phyloP scores from a whole-genome alignment of 805 yeast species.

The Ogataea populi-albae region DNA sequence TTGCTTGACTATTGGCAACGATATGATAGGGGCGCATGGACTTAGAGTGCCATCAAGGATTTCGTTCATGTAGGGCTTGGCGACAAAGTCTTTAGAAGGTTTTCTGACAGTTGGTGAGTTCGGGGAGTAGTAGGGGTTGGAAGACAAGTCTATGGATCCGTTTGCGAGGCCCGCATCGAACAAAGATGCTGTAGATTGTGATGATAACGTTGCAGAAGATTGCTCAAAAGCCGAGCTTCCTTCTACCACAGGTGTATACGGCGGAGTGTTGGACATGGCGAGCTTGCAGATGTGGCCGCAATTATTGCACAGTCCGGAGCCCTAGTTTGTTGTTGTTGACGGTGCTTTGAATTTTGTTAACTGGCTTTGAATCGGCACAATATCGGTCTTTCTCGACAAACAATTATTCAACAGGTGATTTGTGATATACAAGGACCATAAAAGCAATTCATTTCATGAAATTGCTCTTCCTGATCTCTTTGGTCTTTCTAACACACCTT shows the following conservation, averaged over 20 bases:
- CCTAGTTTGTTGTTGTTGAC: too few species aligned
- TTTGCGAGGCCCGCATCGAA: slow-evolving; percentile 2
- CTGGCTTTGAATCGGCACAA: too few species aligned
- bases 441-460: too few species aligned
- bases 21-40: slow-evolving; percentile 2
- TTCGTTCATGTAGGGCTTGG: slow-evolving; percentile 2
- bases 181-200: slow-evolving; percentile 2
- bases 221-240: slow-evolving; percentile 7
- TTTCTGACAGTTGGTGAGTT: slow-evolving; percentile 7
- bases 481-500: too few species aligned
- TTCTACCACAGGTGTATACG: slow-evolving; percentile 14
- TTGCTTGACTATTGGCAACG: background rate
- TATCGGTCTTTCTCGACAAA: too few species aligned
- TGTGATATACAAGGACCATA: too few species aligned
- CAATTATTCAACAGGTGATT: too few species aligned
- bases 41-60: background rate
- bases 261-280: slow-evolving; percentile 16
- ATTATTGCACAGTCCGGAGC: too few species aligned
- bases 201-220: slow-evolving; percentile 8
- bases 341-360: too few species aligned
- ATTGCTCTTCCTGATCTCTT: too few species aligned
- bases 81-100: slow-evolving; percentile 3
- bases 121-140: slow-evolving; percentile 9
- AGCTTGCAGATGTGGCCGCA: too few species aligned
- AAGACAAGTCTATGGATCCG: slow-evolving; percentile 1